phyloP scores from a whole-genome alignment of 2,329 filamentous ascomycete genomes.

The Xylariaceae sp. region DNA sequence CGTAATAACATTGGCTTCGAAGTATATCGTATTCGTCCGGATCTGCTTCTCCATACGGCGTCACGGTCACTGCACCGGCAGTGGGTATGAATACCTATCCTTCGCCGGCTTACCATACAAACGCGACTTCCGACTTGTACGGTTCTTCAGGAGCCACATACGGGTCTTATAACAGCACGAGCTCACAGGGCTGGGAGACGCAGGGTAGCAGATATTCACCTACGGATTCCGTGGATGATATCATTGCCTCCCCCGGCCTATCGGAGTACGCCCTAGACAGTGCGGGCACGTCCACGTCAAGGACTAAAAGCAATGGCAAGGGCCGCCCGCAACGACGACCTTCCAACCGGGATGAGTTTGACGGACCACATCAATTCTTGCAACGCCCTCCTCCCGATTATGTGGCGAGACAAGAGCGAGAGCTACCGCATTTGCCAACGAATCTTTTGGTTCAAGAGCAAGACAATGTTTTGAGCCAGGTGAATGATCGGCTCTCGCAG shows the following conservation, averaged over 20 bases:
- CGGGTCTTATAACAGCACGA: slow-evolving; percentile 36
- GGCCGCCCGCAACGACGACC: slow-evolving; percentile 60
- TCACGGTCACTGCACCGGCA: slow-evolving; percentile 32
- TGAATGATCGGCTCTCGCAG: slow-evolving; percentile 80
- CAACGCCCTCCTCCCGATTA: slow-evolving; percentile 67
- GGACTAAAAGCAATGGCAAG: slow-evolving; percentile 41
- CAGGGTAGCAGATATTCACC: slow-evolving; percentile 49
- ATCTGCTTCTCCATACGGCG: slow-evolving; percentile 29
- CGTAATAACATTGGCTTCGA: slow-evolving; percentile 31
- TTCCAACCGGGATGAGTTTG: slow-evolving; percentile 84
- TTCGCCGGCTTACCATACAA: slow-evolving; percentile 37
- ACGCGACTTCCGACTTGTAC: slow-evolving; percentile 37
- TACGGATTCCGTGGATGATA: slow-evolving; percentile 55
- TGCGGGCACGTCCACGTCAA: slow-evolving; percentile 34
- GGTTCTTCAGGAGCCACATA: slow-evolving; percentile 23
- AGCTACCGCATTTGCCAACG: slow-evolving; percentile 76
- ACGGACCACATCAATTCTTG: slow-evolving; percentile 79
- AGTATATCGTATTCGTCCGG: slow-evolving; percentile 37
- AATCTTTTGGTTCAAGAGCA: slow-evolving; percentile 81
- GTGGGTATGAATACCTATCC: slow-evolving; percentile 29
- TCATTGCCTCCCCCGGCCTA: slow-evolving; percentile 52
- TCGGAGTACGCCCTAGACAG: slow-evolving; percentile 59
- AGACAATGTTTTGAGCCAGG: slow-evolving; percentile 72
- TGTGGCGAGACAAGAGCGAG: slow-evolving; percentile 71
- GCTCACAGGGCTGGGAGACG: slow-evolving; percentile 42